These are phyloP conservation scores for Sporothrix globosa DNA, from an alignment of 2,329 filamentous ascomycete species.

Conservation along the genomic window DNA sequence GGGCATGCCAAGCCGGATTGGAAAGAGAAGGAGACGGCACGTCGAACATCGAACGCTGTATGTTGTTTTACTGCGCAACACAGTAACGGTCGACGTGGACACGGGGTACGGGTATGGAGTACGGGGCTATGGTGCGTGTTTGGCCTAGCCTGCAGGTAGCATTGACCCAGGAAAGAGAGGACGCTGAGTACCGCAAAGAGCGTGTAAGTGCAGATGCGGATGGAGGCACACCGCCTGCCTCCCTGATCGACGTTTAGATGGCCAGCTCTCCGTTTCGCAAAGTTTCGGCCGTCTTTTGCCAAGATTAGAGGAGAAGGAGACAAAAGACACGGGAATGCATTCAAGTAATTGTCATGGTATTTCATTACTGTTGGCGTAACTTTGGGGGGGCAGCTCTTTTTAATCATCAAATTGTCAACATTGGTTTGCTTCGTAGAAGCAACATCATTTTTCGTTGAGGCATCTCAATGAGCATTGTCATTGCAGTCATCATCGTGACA, in stretches of 20 bases:
- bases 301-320: conserved; percentile 26
- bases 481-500: too few relatives aligned
- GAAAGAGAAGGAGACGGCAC: neutral
- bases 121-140: conserved; percentile 21
- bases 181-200: neutral
- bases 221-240: conserved; percentile 23
- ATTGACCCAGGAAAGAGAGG: neutral
- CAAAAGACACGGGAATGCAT: neutral
- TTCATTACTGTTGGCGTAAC: too few relatives aligned
- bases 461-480: too few relatives aligned
- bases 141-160: conserved; percentile 20
- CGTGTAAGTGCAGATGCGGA: neutral
- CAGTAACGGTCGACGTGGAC: neutral
- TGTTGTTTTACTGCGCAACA: too few relatives aligned
- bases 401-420: too few relatives aligned
- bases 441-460: too few relatives aligned
- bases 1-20: conserved; percentile 29
- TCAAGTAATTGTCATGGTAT: neutral
- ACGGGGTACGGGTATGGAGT: conserved; percentile 16
- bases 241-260: conserved; percentile 41
- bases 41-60: neutral
- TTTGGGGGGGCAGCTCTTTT: too few relatives aligned
- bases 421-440: too few relatives aligned
- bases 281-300: conserved; percentile 38
- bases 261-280: conserved; percentile 39